phyloP scores from a whole-genome alignment of 2,329 filamentous ascomycete genomes.

The Venturia asperata region DNA sequence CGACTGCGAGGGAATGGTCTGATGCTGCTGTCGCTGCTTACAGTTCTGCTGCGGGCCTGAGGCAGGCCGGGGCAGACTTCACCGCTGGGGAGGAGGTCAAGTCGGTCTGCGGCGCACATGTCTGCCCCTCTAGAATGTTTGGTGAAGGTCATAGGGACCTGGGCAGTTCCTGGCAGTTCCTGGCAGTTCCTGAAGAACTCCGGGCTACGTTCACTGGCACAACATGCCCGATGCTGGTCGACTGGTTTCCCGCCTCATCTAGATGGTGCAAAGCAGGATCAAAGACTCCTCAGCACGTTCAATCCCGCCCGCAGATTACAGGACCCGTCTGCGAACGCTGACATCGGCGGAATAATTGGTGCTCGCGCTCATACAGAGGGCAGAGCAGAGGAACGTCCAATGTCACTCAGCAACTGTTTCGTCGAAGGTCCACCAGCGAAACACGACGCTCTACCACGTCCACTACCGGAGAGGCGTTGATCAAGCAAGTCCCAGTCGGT shows the following conservation, averaged over 20 bases:
- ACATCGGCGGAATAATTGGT: no score
- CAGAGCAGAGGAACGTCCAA: background rate
- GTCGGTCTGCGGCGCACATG: no score
- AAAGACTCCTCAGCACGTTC: conserved; percentile 2
- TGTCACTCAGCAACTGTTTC: background rate
- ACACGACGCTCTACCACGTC: background rate
- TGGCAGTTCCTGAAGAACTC: background rate
- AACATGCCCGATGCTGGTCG: background rate
- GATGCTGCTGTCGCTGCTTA: no score
- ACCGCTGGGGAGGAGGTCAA: no score
- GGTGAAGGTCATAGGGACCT: background rate
- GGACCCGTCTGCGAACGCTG: background rate
- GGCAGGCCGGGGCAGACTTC: no score
- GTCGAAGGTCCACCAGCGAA: background rate
- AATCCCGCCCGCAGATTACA: conserved; percentile 12
- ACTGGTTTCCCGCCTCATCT: conserved; percentile 9
- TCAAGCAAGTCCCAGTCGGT: background rate
- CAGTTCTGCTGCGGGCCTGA: no score
- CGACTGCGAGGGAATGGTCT: background rate
- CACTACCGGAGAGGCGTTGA: background rate
- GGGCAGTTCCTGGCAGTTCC: no score
- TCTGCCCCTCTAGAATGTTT: no score
- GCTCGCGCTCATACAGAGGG: no score
- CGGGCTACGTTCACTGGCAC: background rate
- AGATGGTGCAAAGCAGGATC: conserved; percentile 14